These are phyloP conservation scores for Fraxinus baroniana DNA, from an alignment of 305 asterid species.

Conservation along the genomic window DNA sequence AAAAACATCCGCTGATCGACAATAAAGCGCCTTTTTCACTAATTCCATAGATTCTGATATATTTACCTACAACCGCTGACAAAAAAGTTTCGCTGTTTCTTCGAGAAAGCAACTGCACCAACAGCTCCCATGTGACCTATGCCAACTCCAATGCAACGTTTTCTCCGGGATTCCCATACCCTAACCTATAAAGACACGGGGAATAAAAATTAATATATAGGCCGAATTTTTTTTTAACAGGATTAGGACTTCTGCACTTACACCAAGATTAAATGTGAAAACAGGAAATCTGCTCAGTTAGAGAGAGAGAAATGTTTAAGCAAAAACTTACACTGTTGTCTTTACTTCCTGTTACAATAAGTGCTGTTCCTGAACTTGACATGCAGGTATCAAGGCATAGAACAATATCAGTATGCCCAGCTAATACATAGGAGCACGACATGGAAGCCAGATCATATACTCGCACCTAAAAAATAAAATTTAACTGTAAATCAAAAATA, in stretches of 20 bases:
- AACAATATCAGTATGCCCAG: conserved; percentile 85
- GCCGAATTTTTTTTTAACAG: background rate
- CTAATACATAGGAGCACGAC: conserved; percentile 92
- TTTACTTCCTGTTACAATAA: conserved; percentile 91
- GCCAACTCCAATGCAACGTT: conserved; percentile 80
- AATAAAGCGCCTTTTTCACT: background rate
- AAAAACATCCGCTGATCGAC: background rate
- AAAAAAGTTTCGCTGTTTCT: conserved; percentile 68
- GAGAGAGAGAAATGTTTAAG: conserved; percentile 8
- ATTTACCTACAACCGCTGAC: conserved; percentile 93
- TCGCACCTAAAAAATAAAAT: conserved; percentile 54
- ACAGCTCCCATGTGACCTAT: conserved; percentile 83
- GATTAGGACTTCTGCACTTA: background rate
- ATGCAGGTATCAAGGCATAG: conserved; percentile 84
- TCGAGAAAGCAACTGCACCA: conserved; percentile 88
- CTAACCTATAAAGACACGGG: conserved; percentile 63
- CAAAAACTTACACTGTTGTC: conserved; percentile 69
- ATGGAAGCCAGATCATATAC: conserved; percentile 89
- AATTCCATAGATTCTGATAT: background rate
- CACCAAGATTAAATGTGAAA: conserved; percentile 3
- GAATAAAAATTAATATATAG: conserved; percentile 25
- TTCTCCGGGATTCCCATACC: conserved; percentile 80
- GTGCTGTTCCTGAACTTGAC: conserved; percentile 62
- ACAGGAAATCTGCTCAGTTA: conserved; percentile 9
- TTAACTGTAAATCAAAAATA: conserved; percentile 6